phyloP scores from a whole-genome alignment of 768 basidiomycete species.

The Pulveroboletus sp. region DNA sequence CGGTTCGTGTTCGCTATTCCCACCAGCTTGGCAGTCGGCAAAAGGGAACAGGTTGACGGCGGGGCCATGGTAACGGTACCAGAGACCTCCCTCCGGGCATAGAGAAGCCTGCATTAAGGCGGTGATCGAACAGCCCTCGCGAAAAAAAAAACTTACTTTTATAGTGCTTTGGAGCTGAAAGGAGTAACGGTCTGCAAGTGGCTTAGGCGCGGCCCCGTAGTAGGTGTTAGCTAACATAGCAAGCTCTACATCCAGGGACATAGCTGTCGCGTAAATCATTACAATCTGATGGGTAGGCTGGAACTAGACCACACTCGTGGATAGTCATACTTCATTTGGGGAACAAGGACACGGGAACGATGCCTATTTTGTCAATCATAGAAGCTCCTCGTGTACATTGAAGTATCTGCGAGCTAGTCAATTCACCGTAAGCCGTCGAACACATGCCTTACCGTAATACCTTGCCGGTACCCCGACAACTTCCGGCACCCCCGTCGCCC shows the following conservation, averaged over 20 bases:
- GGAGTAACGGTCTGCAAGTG: neutral
- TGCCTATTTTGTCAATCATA: conserved; percentile 18
- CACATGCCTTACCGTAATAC: conserved; percentile 54
- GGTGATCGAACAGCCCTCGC: too few relatives aligned
- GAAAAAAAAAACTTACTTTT: neutral
- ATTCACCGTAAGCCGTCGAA: neutral
- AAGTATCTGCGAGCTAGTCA: conserved; percentile 37
- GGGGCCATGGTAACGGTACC: neutral
- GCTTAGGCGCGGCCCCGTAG: neutral
- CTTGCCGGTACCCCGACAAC: conserved; percentile 57
- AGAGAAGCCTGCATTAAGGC: neutral
- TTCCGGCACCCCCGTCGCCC: conserved; percentile 60
- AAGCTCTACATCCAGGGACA: neutral
- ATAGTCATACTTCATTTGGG: neutral
- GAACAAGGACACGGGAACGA: neutral
- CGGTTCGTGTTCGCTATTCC: neutral
- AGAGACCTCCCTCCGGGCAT: neutral
- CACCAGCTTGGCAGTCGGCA: neutral
- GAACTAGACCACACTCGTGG: neutral
- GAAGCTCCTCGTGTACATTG: conserved; percentile 50
- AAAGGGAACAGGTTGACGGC: neutral
- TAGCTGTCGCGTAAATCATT: neutral
- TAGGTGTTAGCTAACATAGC: too few relatives aligned
- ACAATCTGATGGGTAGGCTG: neutral
- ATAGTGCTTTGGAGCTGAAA: neutral